phyloP scores from a whole-genome alignment of 2,329 filamentous ascomycete genomes.

The Aspergillus quadrilineatus region DNA sequence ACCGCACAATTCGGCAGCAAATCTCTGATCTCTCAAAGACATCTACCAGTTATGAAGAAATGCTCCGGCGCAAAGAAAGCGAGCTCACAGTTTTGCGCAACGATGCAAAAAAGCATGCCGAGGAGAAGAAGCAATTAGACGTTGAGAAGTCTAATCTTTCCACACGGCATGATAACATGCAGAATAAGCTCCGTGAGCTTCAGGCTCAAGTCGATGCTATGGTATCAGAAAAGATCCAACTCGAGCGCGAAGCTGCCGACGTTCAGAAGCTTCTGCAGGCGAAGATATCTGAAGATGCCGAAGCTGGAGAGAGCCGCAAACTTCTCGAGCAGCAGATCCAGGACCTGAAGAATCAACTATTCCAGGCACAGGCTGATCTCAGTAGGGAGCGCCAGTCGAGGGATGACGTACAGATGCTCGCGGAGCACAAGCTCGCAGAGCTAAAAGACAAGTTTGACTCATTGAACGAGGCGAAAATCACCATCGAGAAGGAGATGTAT shows the following conservation, averaged over 20 bases:
- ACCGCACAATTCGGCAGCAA: constrained; percentile 77
- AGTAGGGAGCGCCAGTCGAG: constrained; percentile 89
- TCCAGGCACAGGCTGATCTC: constrained; percentile 80
- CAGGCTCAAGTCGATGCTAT: constrained; percentile 87
- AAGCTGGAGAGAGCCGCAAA: constrained; percentile 76
- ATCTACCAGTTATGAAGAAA: constrained; percentile 91
- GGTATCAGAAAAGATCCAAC: constrained; percentile 76
- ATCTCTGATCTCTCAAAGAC: constrained; percentile 84
- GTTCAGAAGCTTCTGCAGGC: constrained; percentile 83
- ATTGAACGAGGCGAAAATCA: constrained; percentile 92
- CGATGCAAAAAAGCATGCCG: constrained; percentile 79
- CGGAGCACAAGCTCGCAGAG: constrained; percentile 80
- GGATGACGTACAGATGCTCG: constrained; percentile 86
- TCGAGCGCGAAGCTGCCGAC: constrained; percentile 86
- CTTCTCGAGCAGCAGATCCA: constrained; percentile 84
- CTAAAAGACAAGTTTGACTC: constrained; percentile 82
- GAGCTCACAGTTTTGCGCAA: constrained; percentile 81
- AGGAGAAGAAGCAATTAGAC: constrained; percentile 75
- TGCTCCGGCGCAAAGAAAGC: constrained; percentile 90
- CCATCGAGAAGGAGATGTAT: constrained; percentile 96
- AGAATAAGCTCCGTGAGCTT: constrained; percentile 73
- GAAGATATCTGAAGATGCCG: constrained; percentile 83
- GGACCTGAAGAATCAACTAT: constrained; percentile 81
- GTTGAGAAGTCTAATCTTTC: constrained; percentile 71
- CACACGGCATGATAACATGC: constrained; percentile 75